These are phyloP conservation scores for Arachis monticola DNA, from an alignment of 331 rosid species.

Conservation along the genomic window DNA sequence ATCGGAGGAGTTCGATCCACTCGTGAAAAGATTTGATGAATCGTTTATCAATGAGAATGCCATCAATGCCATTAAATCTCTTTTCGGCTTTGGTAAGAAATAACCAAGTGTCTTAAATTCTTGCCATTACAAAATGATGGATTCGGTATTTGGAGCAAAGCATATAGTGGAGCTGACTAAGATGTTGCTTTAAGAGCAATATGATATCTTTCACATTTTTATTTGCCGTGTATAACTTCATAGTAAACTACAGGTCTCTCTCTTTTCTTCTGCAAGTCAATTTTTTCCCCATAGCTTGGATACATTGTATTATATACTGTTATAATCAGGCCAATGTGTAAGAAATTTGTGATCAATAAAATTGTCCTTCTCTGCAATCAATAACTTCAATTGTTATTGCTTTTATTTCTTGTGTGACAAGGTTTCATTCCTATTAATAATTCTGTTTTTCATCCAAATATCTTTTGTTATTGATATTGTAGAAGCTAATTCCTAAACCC, in stretches of 20 bases:
- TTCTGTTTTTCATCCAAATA: no score
- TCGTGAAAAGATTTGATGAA: conserved; percentile 78
- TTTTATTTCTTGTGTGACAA: neutral
- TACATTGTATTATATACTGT: conserved; percentile 30
- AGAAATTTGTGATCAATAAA: conserved; percentile 34
- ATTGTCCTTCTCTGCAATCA: conserved; percentile 26
- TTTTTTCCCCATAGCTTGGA: conserved; percentile 35
- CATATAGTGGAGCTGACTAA: conserved; percentile 37
- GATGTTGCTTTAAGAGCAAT: conserved; percentile 40
- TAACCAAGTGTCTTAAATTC: conserved; percentile 38
- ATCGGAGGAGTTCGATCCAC: conserved; percentile 65
- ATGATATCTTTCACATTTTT: conserved; percentile 6
- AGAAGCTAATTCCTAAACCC: no score
- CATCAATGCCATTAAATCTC: conserved; percentile 91
- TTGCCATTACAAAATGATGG: neutral
- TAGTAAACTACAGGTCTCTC: conserved; percentile 40
- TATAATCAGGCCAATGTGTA: conserved; percentile 9
- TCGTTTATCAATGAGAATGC: conserved; percentile 97
- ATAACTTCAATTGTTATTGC: neutral
- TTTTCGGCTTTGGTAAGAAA: conserved; percentile 85
- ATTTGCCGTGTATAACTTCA: conserved; percentile 33
- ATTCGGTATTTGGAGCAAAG: no score
- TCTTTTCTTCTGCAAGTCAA: conserved; percentile 9
- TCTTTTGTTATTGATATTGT: no score
- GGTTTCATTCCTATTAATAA: no score